Evolutionary conservation across 805 yeast species (phyloP), one percentile per base, ranked within the genome.

Genomic region (Groenewaldozyma salmanticensis): DNA sequence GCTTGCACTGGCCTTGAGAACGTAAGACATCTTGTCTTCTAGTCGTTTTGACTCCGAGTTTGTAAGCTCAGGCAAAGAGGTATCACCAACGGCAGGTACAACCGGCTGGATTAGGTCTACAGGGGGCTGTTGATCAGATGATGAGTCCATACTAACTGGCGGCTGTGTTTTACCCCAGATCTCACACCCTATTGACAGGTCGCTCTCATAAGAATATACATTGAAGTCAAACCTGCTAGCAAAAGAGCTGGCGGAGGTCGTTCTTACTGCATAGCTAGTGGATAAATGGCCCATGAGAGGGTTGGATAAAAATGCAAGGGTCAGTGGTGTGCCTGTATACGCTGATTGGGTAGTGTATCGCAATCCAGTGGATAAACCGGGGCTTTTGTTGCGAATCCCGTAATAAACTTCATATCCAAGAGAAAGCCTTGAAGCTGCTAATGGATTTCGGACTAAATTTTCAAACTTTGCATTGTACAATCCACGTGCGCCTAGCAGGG

Each of bases 281-380:
- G 94, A 79, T 1, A 92, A 62, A 49, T 87, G 88, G 2, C 98
- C 98, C 56, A 90, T 66, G 13, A 92, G 66, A 1, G 98, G 98
- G 58, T 92, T 92, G 43, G 81, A 70, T 0, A 95, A 79, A 31
- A 90, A 54, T 0, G 97, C 82, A 71, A 92, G 73, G 0, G 95
- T 83, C 47, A 88, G 62, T 0, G 98, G 98, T 47, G 85, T 81
- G 3, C 94, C 94, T 0, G 95, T 82, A 33, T 83, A 75, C 0
- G 92, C 77, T 0, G 95, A 77, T 46, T 84, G 79, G 0, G 96
- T 84, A 1, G 90, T 73, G 58, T 92, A 90, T 35, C 96, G 64
- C 37, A 86, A 58, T 0, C 94, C 90, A 1, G 94, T 75, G 0
- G 95, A 84, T 16, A 88, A 39, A 0, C 96, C 97, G 0, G 96